phyloP scores from a whole-genome alignment of 148 eudicot genomes.

The Mesembryanthemum crystallinum region DNA sequence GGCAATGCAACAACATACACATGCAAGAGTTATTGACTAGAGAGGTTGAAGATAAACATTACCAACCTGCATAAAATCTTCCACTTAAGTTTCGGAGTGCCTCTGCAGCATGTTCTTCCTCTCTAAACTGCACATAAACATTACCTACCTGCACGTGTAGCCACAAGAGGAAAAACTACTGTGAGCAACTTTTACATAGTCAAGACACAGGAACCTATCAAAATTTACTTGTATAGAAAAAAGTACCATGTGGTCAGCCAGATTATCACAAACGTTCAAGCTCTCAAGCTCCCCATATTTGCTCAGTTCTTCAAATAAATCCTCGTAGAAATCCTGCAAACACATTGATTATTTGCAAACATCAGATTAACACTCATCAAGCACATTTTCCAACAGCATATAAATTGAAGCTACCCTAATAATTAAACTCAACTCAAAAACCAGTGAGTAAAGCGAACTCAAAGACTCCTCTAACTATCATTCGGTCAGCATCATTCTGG shows the following conservation, averaged over 20 bases:
- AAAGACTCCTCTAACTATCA: not conserved
- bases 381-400: not conserved
- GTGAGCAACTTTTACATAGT: not conserved
- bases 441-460: not conserved
- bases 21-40: not conserved
- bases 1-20: not conserved
- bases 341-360: not conserved
- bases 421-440: not conserved
- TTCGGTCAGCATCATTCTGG: not conserved
- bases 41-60: not conserved
- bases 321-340: constrained; percentile 90
- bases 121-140: constrained; percentile 90
- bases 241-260: constrained; percentile 95
- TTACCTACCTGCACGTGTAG: constrained; percentile 65
- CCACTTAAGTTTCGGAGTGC: constrained; percentile 79
- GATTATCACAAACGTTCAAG: constrained; percentile 87
- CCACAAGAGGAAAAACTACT: not conserved
- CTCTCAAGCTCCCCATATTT: constrained; percentile 89
- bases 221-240: not conserved
- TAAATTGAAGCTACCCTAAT: not conserved
- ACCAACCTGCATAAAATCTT: constrained; percentile 83
- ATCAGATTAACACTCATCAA: constrained; percentile 3
- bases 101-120: constrained; percentile 88
- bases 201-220: not conserved
- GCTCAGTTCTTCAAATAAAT: constrained; percentile 83